Evolutionary conservation across 164 flowering plant genomes (phyloP).

Genomic region (Euptelea pleiosperma): DNA sequence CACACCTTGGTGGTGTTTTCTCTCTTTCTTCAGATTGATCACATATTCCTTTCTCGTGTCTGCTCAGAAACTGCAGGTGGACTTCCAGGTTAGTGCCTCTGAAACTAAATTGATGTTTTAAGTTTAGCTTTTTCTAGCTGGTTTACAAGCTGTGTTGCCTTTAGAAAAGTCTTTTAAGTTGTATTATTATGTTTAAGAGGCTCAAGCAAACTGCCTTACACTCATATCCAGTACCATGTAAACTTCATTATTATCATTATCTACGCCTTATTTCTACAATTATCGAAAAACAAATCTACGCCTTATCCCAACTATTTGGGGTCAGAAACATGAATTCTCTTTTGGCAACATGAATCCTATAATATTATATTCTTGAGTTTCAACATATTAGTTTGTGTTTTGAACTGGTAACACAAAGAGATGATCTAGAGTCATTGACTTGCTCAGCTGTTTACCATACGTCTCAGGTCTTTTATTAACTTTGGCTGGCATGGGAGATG

Average conservation of each 20-base stretch:
- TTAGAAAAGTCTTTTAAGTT: background rate
- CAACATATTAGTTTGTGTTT: background rate
- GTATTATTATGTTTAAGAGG: background rate
- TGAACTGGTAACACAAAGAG: background rate
- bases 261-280: too few species aligned
- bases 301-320: too few species aligned
- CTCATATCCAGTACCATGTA: too few species aligned
- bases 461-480: conserved; percentile 81
- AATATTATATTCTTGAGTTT: too few species aligned
- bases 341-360: too few species aligned
- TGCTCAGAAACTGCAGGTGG: conserved; percentile 99
- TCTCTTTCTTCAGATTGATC: conserved; percentile 68
- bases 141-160: background rate
- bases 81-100: conserved; percentile 75
- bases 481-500: conserved; percentile 93
- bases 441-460: background rate
- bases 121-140: background rate
- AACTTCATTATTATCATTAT: too few species aligned
- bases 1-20: background rate
- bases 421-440: background rate
- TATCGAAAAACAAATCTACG: too few species aligned
- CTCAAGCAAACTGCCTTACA: background rate
- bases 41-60: conserved; percentile 92
- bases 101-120: background rate
- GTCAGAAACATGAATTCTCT: too few species aligned